Evolutionary conservation across 2,329 filamentous ascomycete species (phyloP).

Genomic region (Fusarium azukiicola): DNA sequence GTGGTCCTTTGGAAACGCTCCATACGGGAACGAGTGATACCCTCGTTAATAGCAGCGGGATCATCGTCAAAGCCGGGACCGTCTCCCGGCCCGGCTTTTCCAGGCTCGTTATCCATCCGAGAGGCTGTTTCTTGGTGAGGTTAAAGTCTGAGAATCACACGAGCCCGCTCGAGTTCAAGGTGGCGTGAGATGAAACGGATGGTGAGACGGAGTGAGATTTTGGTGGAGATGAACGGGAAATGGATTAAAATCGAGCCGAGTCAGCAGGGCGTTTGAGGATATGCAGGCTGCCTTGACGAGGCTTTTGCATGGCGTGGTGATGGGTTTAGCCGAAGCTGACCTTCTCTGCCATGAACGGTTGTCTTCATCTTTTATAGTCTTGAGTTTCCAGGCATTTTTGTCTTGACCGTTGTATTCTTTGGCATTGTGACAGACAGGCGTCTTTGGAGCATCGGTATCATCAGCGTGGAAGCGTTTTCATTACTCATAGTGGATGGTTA

Average conservation of each 20-base stretch:
- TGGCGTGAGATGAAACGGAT: constrained; percentile 11
- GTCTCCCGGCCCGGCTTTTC: background rate
- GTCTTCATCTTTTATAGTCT: too few relatives aligned
- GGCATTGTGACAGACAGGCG: too few relatives aligned
- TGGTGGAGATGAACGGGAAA: constrained; percentile 1
- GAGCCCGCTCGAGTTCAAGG: background rate
- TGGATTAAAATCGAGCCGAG: background rate
- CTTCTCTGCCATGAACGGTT: background rate
- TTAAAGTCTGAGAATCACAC: background rate
- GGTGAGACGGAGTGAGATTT: constrained; percentile 3
- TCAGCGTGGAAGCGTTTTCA: too few relatives aligned
- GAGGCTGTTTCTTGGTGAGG: background rate
- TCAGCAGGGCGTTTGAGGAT: constrained; percentile 1
- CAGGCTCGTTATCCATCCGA: background rate
- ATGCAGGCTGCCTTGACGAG: background rate
- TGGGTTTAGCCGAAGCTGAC: background rate
- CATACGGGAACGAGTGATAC: background rate
- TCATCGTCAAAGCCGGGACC: background rate
- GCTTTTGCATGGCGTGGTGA: background rate
- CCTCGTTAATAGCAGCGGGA: background rate
- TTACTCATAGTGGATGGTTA: too few relatives aligned
- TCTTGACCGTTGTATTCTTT: too few relatives aligned
- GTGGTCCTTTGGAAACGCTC: background rate
- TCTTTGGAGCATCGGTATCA: too few relatives aligned
- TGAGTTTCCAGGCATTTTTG: too few relatives aligned